These are phyloP conservation scores for Microbotryum silenes-acaulis DNA, from an alignment of 1,284 basidiomycete species.

Conservation along the genomic window DNA sequence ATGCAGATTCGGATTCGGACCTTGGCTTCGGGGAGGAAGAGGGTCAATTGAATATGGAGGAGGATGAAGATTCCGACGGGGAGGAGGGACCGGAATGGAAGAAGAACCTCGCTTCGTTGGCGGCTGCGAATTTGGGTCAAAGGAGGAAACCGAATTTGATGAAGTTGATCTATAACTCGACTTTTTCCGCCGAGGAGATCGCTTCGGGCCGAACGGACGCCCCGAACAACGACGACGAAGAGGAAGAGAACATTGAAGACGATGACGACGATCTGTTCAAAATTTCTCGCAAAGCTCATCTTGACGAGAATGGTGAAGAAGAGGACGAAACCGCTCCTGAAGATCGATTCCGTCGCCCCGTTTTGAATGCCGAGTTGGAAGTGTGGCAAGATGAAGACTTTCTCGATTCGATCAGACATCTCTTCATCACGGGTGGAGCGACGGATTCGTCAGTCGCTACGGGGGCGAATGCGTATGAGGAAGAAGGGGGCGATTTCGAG, in stretches of 20 bases:
- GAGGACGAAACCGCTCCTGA: constrained; percentile 39
- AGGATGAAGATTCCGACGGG: constrained; percentile 29
- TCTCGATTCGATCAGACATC: constrained; percentile 72
- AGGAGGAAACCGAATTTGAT: constrained; percentile 64
- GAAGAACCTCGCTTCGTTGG: constrained; percentile 56
- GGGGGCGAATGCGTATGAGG: constrained; percentile 43
- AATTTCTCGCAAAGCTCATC: constrained; percentile 37
- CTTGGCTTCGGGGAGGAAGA: constrained; percentile 31
- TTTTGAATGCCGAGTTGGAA: constrained; percentile 48
- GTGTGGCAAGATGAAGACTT: constrained; percentile 78
- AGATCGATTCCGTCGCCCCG: constrained; percentile 53
- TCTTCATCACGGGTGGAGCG: constrained; percentile 79
- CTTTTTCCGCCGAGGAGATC: constrained; percentile 63
- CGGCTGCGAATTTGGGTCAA: constrained; percentile 49
- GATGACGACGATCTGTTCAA: constrained; percentile 36
- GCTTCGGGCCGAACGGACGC: constrained; percentile 45
- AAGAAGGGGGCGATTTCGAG: constrained; percentile 47
- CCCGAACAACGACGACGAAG: constrained; percentile 32
- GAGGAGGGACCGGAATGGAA: constrained; percentile 66
- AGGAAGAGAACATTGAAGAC: constrained; percentile 30
- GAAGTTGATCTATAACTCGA: constrained; percentile 71
- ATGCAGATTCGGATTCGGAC: constrained; percentile 33
- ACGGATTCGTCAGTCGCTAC: constrained; percentile 27
- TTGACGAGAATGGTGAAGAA: constrained; percentile 55
- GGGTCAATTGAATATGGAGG: constrained; percentile 34